phyloP scores from a whole-genome alignment of 495 filamentous ascomycete genomes.

The Neurospora hispaniola region DNA sequence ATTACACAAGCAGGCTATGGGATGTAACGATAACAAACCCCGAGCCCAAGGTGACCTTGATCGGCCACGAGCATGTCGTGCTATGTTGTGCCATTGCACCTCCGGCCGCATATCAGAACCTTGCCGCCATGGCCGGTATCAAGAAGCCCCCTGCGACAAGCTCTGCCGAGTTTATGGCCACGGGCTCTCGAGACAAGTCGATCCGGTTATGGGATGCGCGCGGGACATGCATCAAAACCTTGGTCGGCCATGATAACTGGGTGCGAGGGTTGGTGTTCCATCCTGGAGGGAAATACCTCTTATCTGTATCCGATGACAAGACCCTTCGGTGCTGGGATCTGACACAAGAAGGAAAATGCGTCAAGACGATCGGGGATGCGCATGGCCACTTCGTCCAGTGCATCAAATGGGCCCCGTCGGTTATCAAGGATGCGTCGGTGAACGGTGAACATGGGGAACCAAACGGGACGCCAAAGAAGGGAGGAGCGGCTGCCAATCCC shows the following conservation, averaged over 20 bases:
- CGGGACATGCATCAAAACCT: slow-evolving; percentile 76
- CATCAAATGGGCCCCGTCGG: slow-evolving; percentile 81
- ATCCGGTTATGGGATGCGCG: slow-evolving; percentile 85
- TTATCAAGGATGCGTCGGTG: slow-evolving; percentile 48
- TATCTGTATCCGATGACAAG: slow-evolving; percentile 83
- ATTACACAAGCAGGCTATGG: slow-evolving; percentile 76
- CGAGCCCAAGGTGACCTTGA: slow-evolving; percentile 67
- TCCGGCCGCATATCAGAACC: slow-evolving; percentile 60
- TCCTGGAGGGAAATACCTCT: slow-evolving; percentile 84
- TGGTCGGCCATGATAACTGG: slow-evolving; percentile 95
- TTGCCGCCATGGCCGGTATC: slow-evolving; percentile 71
- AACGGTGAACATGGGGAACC: slow-evolving; percentile 44
- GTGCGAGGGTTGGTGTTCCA: slow-evolving; percentile 82
- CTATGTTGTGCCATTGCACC: slow-evolving; percentile 89
- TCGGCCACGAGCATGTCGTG: slow-evolving; percentile 83
- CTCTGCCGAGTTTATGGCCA: slow-evolving; percentile 82
- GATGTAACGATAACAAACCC: slow-evolving; percentile 59
- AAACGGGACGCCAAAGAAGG: slow-evolving; percentile 39
- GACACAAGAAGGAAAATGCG: slow-evolving; percentile 78
- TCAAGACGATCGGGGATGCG: slow-evolving; percentile 68
- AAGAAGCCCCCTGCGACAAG: slow-evolving; percentile 67
- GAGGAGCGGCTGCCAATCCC: slow-evolving; percentile 14
- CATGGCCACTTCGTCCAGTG: slow-evolving; percentile 85
- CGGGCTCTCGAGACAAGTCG: slow-evolving; percentile 81
- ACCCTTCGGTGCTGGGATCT: slow-evolving; percentile 94